Evolutionary conservation across 148 eudicot genomes (phyloP).

Genomic region (Linanthus parryae): DNA sequence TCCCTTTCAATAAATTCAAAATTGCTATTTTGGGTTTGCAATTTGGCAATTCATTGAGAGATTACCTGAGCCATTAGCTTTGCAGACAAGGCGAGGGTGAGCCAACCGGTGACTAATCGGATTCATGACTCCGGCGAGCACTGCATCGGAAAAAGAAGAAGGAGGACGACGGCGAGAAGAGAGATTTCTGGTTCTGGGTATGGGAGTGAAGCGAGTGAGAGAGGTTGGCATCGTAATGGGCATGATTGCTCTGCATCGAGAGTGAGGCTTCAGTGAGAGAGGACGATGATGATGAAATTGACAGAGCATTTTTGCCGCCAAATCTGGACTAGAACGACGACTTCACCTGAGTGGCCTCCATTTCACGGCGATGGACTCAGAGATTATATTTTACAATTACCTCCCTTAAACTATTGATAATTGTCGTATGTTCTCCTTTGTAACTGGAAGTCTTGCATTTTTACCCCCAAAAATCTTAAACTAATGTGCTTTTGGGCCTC

Average conservation of each 20-base stretch:
- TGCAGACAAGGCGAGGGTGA: slow-evolving; percentile 32
- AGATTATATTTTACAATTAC: no score
- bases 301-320: no score
- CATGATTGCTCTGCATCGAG: slow-evolving; percentile 7
- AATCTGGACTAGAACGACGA: no score
- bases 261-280: slow-evolving; percentile 6
- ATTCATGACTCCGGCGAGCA: neutral
- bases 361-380: no score
- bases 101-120: slow-evolving; percentile 9
- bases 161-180: slow-evolving; percentile 3
- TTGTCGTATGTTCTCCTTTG: no score
- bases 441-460: no score
- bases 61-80: slow-evolving; percentile 31
- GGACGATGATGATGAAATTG: neutral
- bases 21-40: neutral
- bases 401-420: no score
- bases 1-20: neutral
- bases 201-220: slow-evolving; percentile 1
- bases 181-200: slow-evolving; percentile 7
- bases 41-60: slow-evolving; percentile 4
- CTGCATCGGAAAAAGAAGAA: slow-evolving; percentile 9
- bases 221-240: slow-evolving; percentile 18
- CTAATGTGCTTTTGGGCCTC: no score
- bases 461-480: no score
- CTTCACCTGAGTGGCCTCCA: no score